These are phyloP conservation scores for Saccharum officinarum DNA, from an alignment of 176 grass and related monocot species.

Conservation along the genomic window DNA sequence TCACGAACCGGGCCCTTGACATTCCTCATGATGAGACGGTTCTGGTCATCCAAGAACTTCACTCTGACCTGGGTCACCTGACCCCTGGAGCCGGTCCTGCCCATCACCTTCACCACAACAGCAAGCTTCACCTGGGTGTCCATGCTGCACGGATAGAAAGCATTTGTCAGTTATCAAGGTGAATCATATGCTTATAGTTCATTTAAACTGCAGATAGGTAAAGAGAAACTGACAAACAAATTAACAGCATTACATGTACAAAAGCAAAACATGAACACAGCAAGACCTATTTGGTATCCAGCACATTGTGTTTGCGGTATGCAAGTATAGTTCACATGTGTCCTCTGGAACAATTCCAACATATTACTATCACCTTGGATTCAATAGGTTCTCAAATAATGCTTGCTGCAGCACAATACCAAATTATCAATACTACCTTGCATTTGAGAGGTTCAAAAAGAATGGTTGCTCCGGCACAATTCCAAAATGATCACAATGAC, in stretches of 20 bases:
- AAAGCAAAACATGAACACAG: not conserved
- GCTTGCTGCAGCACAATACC: not conserved
- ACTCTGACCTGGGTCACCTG: slow-evolving; percentile 81
- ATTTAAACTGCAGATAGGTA: not conserved
- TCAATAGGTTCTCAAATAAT: not conserved
- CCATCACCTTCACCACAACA: slow-evolving; percentile 74
- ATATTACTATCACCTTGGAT: too few species aligned
- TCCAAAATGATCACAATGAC: not conserved
- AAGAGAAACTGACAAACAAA: not conserved
- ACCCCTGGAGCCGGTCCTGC: slow-evolving; percentile 68
- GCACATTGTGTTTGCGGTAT: not conserved
- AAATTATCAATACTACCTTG: not conserved
- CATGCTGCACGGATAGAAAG: slow-evolving; percentile 37
- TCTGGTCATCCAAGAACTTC: slow-evolving; percentile 76
- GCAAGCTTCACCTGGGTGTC: slow-evolving; percentile 79
- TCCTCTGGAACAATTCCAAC: too few species aligned
- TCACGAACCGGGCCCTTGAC: slow-evolving; percentile 71
- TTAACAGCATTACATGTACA: not conserved
- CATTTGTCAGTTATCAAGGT: not conserved
- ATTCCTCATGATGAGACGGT: slow-evolving; percentile 83
- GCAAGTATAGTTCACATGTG: not conserved
- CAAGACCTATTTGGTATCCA: not conserved
- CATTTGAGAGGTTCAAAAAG: not conserved
- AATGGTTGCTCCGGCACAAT: not conserved
- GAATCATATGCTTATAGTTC: not conserved